Percentiles rank a stretch among this genome's conserved stretches.
These are phyloP conservation scores for Stephanodiscus minutulus DNA, from an alignment of 108 stramenopile genomes.

Conservation along the genomic window DNA sequence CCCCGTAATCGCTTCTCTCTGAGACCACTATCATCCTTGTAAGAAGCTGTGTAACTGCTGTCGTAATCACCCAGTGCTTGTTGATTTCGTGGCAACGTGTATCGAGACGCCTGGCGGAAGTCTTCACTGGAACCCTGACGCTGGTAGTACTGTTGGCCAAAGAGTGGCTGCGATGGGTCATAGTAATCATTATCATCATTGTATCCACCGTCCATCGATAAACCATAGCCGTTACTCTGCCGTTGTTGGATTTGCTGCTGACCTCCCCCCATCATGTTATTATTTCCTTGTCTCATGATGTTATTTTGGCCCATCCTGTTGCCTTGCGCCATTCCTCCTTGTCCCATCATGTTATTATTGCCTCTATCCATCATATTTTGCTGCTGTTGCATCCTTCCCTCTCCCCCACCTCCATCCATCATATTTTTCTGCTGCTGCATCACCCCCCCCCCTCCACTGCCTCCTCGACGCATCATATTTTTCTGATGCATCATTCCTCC, in stretches of 20 bases:
- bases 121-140: constrained; percentile 5
- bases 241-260: not conserved
- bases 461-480: not conserved
- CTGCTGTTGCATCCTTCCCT: not conserved
- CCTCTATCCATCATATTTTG: not conserved
- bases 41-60: not conserved
- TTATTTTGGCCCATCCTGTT: not conserved
- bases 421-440: not conserved
- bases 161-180: constrained; percentile 5
- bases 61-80: not conserved
- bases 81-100: not conserved
- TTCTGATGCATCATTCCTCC: not conserved
- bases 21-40: constrained; percentile 7
- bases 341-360: not conserved
- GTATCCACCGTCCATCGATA: not conserved
- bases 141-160: constrained; percentile 4
- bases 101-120: constrained; percentile 2
- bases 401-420: not conserved
- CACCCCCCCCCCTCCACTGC: not conserved
- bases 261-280: not conserved
- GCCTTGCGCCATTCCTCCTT: constrained; percentile 2
- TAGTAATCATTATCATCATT: not conserved
- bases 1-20: not conserved
- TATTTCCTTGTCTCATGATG: not conserved
- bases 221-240: constrained; percentile 2